A percentile compares a stretch with the other conserved stretches of the same genome.
Conservation (phyloP, 1,284 basidiomycete species). For the Mycena citricolor region DNA sequence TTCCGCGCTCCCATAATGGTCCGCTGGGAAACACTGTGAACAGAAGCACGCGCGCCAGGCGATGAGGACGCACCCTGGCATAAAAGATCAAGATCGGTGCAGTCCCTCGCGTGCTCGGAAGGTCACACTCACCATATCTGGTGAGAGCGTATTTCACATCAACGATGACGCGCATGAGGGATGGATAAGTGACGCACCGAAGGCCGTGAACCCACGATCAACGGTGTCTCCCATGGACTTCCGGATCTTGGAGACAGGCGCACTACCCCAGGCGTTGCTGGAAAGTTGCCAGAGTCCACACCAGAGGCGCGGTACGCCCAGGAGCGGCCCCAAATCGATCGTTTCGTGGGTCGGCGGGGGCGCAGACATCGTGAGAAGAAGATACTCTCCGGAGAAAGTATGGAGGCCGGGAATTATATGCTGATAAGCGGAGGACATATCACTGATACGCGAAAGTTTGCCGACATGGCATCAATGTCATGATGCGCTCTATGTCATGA, state of each 20-base stretch:
- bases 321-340: constrained; percentile 60
- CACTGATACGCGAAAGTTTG: too few species aligned
- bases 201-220: constrained; percentile 67
- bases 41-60: constrained; percentile 10
- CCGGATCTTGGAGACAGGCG: constrained; percentile 62
- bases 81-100: background rate
- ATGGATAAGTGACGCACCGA: constrained; percentile 49
- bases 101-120: background rate
- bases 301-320: constrained; percentile 66
- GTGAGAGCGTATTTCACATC: constrained; percentile 10
- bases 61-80: constrained; percentile 14
- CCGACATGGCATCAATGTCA: too few species aligned
- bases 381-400: too few species aligned
- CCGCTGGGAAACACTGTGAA: constrained; percentile 48
- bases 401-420: too few species aligned
- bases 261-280: constrained; percentile 78
- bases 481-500: too few species aligned
- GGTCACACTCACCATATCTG: constrained; percentile 53
- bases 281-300: constrained; percentile 83
- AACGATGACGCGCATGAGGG: constrained; percentile 9
- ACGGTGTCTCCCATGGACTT: constrained; percentile 65
- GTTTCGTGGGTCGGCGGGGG: constrained; percentile 45
- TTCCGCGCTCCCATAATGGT: constrained; percentile 81
- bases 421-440: too few species aligned
- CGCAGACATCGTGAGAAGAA: too few species aligned